Conservation (phyloP, 208 protist species). For the Blastocrithidia nonstop region DNA sequence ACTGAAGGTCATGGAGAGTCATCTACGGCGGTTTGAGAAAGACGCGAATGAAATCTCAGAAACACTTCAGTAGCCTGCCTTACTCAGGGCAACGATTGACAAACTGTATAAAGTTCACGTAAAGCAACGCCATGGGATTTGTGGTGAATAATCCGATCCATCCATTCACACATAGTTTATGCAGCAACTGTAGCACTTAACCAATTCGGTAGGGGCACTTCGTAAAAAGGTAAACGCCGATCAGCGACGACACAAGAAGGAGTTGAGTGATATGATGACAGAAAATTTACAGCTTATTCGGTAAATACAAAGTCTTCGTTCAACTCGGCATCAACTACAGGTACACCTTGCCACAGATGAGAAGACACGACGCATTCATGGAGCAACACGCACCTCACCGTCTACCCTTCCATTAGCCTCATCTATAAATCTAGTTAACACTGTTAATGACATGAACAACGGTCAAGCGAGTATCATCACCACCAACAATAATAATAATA, state of each 20-base stretch:
- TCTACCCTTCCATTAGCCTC: too few species aligned
- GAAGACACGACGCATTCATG: constrained; percentile 8
- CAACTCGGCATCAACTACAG: constrained; percentile 72
- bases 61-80: constrained; percentile 79
- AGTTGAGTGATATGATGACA: constrained; percentile 87
- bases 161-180: constrained; percentile 81
- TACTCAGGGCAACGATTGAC: constrained; percentile 66
- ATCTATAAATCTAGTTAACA: neutral
- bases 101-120: constrained; percentile 82
- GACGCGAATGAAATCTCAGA: constrained; percentile 76
- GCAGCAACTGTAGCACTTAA: constrained; percentile 84
- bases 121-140: constrained; percentile 34
- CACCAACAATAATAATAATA: neutral
- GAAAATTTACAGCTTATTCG: constrained; percentile 91
- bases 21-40: constrained; percentile 61
- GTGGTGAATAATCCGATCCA: constrained; percentile 44
- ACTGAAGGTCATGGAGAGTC: constrained; percentile 81
- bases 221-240: constrained; percentile 84
- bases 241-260: constrained; percentile 74
- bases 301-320: constrained; percentile 90
- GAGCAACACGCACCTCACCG: too few species aligned
- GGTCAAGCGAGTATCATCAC: constrained; percentile 1
- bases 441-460: neutral
- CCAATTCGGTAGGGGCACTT: constrained; percentile 86
- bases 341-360: constrained; percentile 46